Evolutionary conservation across 2,329 filamentous ascomycete genomes (phyloP), one percentile per base, ranked within the genome.

Genomic region (Paecilomyces niveus): DNA sequence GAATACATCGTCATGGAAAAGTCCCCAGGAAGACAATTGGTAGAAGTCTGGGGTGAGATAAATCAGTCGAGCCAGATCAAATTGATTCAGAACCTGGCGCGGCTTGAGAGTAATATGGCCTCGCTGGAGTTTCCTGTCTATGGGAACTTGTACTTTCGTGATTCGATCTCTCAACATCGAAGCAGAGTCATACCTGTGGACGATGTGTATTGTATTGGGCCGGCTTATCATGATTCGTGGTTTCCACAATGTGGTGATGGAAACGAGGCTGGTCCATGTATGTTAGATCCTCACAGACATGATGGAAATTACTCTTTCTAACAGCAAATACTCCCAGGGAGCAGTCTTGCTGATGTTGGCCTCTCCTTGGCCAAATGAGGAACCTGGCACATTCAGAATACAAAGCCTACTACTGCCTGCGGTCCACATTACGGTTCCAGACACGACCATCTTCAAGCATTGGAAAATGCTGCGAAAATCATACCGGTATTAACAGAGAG

Each of bases 1-100:
- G 72, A 75, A 61, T 74, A 72, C 53, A 73, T 74, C 24, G 58
- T 74, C 7, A 72, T 73, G 68, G 70, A 73, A 55, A 71, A 69
- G 50, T 65, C 64, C n/a, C 5, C 39, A 8, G 70, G 70, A 1
- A 57, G 45, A 29, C 65, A 68, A 51, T 59, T 76, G 9, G 64
- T 64, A 54, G 63, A 64, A 1, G 62, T 62, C n/a, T 76, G 71
- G 71, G 63, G 57, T 6, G 56, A 62, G 3, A 67, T 75, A 67
- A 57, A 58, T 33, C 52, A 63, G n/a, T 24, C 57, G 10, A 59
- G 69, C 2, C 59, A 64, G 49, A 64, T 68, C 15, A 32, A 58
- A 45, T 54, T 76, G n/a, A 62, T 72, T 2, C 61, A 66, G 57
- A 60, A 66, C 8, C 57, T 76, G 31, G 64, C 62, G 6, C 45